Conservation (phyloP, 2,329 filamentous ascomycete genomes). For the Talaromyces sp. region DNA sequence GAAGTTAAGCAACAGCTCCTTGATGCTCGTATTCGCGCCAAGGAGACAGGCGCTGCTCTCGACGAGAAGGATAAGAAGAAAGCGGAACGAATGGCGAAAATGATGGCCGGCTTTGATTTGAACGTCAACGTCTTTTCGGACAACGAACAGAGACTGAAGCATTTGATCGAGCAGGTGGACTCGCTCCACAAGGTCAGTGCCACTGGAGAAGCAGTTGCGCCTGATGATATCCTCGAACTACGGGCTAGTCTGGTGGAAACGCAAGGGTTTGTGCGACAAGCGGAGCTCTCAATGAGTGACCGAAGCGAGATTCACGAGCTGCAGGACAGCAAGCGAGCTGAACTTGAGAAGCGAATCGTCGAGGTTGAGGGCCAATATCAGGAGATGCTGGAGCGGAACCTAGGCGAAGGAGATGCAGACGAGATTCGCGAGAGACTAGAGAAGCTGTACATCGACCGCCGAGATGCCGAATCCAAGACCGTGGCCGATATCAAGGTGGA, state of each 20-base stretch:
- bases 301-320: slow-evolving; percentile 59
- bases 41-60: slow-evolving; percentile 80
- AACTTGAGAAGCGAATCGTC: slow-evolving; percentile 71
- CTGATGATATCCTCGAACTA: slow-evolving; percentile 74
- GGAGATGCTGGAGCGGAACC: slow-evolving; percentile 70
- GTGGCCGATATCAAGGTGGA: slow-evolving; percentile 73
- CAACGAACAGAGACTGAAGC: slow-evolving; percentile 79
- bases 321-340: slow-evolving; percentile 60
- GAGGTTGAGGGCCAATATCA: slow-evolving; percentile 79
- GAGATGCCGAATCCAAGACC: slow-evolving; percentile 67
- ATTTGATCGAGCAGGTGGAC: slow-evolving; percentile 79
- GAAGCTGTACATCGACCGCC: slow-evolving; percentile 69
- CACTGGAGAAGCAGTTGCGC: slow-evolving; percentile 71
- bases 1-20: slow-evolving; percentile 94
- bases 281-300: slow-evolving; percentile 78
- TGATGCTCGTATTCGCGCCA: slow-evolving; percentile 93
- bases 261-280: slow-evolving; percentile 87
- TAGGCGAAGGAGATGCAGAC: slow-evolving; percentile 72
- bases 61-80: slow-evolving; percentile 99
- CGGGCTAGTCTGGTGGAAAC: slow-evolving; percentile 77
- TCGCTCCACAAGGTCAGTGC: slow-evolving; percentile 70
- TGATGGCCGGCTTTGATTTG: slow-evolving; percentile 98
- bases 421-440: slow-evolving; percentile 78
- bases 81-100: slow-evolving; percentile 98
- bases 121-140: slow-evolving; percentile 89